These are phyloP conservation scores for Plasmodium adleri DNA, from an alignment of 169 alveolate genomes.

Conservation along the genomic window DNA sequence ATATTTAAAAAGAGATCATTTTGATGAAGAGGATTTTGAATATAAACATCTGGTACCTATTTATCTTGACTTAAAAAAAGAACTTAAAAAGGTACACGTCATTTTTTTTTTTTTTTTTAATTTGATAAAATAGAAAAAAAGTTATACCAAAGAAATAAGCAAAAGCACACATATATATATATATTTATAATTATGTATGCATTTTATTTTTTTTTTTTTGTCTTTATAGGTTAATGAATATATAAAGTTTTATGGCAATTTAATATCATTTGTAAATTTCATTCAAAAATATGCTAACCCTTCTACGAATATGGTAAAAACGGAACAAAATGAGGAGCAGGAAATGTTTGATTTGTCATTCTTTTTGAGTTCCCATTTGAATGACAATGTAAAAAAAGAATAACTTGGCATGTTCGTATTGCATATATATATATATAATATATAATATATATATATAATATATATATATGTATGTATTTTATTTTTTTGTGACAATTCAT, in stretches of 20 bases:
- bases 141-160: neutral
- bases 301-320: conserved; percentile 35
- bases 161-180: neutral
- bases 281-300: conserved; percentile 50
- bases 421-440: too few relatives aligned
- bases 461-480: neutral
- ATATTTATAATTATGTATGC: too few relatives aligned
- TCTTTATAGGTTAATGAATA: conserved; percentile 53
- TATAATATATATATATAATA: too few relatives aligned
- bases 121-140: neutral
- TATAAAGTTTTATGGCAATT: conserved; percentile 63
- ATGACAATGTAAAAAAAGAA: conserved; percentile 49
- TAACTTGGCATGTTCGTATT: conserved; percentile 3
- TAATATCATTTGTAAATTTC: conserved; percentile 69
- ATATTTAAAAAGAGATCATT: conserved; percentile 22
- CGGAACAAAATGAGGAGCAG: conserved; percentile 34
- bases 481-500: neutral
- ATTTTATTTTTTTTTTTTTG: neutral
- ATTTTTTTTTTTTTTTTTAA: too few relatives aligned
- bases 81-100: conserved; percentile 38
- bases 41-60: conserved; percentile 39
- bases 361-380: conserved; percentile 33
- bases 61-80: conserved; percentile 58
- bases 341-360: conserved; percentile 51
- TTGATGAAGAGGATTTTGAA: conserved; percentile 27